phyloP scores from a whole-genome alignment of 305 asterid genomes.

The Fraxinus paxiana region DNA sequence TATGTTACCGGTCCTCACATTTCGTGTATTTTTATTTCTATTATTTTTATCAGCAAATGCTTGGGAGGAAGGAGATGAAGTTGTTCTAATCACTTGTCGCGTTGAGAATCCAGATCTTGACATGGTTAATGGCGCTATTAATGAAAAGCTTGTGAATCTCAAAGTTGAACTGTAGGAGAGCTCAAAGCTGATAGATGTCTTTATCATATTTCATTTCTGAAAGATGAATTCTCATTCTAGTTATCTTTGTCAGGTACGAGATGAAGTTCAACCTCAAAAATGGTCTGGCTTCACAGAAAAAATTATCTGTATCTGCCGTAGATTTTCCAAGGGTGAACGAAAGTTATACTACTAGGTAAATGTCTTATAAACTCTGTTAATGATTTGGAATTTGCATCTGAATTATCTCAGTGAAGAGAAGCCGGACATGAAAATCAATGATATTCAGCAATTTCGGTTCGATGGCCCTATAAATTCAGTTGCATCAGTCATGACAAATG shows the following conservation, averaged over 20 bases:
- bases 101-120: conserved; percentile 68
- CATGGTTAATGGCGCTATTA: conserved; percentile 55
- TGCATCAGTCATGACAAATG: neutral
- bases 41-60: conserved; percentile 66
- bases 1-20: neutral
- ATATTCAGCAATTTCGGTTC: neutral
- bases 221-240: conserved; percentile 1
- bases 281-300: conserved; percentile 81
- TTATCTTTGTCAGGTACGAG: conserved; percentile 58
- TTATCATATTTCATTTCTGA: conserved; percentile 10
- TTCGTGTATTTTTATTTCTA: neutral
- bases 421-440: neutral
- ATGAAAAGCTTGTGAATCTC: conserved; percentile 59
- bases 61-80: conserved; percentile 99
- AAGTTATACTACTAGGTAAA: conserved; percentile 82
- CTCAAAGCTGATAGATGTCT: conserved; percentile 9
- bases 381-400: neutral
- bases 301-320: conserved; percentile 67
- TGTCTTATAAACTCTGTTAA: conserved; percentile 5
- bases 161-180: conserved; percentile 71
- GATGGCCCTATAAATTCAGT: neutral
- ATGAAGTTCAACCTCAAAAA: conserved; percentile 92
- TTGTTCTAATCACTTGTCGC: conserved; percentile 83
- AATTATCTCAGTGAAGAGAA: neutral
- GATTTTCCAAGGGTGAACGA: conserved; percentile 95